These are phyloP conservation scores for Backusella luteola DNA, from an alignment of 192 early-diverging fungal species.

Conservation along the genomic window DNA sequence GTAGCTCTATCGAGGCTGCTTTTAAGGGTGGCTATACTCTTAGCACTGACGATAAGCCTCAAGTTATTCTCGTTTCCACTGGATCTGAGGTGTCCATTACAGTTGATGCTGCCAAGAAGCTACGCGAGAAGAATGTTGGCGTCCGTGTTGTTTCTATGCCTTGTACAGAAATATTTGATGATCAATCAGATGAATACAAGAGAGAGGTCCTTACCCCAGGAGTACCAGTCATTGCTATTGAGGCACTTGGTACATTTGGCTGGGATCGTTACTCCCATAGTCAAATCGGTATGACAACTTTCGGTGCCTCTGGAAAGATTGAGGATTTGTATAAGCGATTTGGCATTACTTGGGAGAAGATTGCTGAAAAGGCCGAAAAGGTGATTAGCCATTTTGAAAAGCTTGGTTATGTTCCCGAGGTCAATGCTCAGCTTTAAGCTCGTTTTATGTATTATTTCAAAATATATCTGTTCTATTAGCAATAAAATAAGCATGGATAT, in stretches of 20 bases:
- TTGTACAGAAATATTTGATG: conserved; percentile 84
- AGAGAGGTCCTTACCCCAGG: conserved; percentile 74
- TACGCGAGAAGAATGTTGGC: conserved; percentile 54
- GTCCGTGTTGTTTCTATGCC: conserved; percentile 94
- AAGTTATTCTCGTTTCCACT: conserved; percentile 77
- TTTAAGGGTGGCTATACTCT: conserved; percentile 86
- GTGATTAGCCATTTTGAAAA: conserved; percentile 73
- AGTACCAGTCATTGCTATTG: conserved; percentile 81
- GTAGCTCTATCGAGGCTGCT: conserved; percentile 74
- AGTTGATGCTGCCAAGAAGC: conserved; percentile 78
- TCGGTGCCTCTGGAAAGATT: conserved; percentile 84
- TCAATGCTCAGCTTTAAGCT: conserved; percentile 15
- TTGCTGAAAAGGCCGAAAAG: conserved; percentile 74
- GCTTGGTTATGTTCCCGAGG: conserved; percentile 42
- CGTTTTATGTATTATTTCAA: not conserved
- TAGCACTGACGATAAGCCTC: conserved; percentile 54
- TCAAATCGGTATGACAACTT: conserved; percentile 87
- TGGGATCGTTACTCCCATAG: conserved; percentile 93
- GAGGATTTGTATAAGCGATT: conserved; percentile 80
- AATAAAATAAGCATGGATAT: not conserved
- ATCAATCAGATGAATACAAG: conserved; percentile 81
- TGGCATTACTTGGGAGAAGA: conserved; percentile 69
- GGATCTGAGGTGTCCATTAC: conserved; percentile 90
- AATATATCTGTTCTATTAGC: not conserved
- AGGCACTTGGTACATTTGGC: conserved; percentile 81